Evolutionary conservation across 495 filamentous ascomycete genomes (phyloP).

Genomic region (Oidiodendron maius): DNA sequence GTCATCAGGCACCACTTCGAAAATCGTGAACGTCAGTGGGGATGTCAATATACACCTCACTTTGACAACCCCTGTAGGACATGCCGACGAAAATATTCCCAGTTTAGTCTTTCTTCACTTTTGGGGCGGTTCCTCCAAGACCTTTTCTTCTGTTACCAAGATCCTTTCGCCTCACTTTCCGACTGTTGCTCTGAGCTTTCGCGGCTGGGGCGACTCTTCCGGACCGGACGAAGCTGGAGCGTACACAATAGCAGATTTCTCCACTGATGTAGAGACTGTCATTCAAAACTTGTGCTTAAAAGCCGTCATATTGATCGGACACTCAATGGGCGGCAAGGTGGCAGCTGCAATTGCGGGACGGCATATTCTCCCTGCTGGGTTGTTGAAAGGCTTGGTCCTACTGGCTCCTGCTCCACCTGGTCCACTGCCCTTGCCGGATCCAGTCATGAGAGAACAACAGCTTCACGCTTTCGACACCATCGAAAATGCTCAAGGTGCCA

Average conservation of each 20-base stretch:
- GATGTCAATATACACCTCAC: no score
- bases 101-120: conserved; percentile 36
- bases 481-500: conserved; percentile 27
- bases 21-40: no score
- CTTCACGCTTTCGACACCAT: conserved; percentile 26
- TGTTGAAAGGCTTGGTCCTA: conserved; percentile 29
- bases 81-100: not conserved
- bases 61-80: no score
- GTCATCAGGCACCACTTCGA: no score
- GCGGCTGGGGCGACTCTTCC: conserved; percentile 35
- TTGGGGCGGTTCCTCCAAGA: conserved; percentile 37
- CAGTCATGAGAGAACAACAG: conserved; percentile 33
- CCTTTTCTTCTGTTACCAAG: conserved; percentile 29
- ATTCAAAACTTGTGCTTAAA: conserved; percentile 19
- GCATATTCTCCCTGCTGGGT: conserved; percentile 7
- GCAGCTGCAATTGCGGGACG: conserved; percentile 25
- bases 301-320: conserved; percentile 29
- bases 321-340: conserved; percentile 42
- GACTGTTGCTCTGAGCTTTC: conserved; percentile 29
- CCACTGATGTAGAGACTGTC: conserved; percentile 26
- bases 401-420: conserved; percentile 31
- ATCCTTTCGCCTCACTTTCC: conserved; percentile 19
- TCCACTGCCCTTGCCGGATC: conserved; percentile 26
- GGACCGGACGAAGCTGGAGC: conserved; percentile 19
- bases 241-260: conserved; percentile 26